Evolutionary conservation across 495 filamentous ascomycete species (phyloP).

Genomic region (Monascus purpureus): DNA sequence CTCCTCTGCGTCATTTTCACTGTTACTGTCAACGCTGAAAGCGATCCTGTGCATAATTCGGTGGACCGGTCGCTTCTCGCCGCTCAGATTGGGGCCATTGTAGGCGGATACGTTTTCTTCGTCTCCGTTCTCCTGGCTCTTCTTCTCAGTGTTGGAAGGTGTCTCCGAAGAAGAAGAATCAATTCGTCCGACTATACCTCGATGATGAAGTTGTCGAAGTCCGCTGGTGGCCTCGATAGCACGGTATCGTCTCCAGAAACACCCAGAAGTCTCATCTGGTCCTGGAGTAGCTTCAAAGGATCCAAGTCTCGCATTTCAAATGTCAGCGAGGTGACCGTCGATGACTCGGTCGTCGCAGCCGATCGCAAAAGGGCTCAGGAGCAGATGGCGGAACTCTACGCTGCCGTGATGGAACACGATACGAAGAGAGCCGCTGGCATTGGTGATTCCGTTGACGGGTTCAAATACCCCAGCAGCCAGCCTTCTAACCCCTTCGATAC

Average conservation of each 20-base stretch:
- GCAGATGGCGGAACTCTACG: constrained; percentile 82
- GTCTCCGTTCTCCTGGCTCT: constrained; percentile 52
- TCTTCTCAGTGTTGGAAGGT: constrained; percentile 51
- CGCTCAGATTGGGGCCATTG: constrained; percentile 63
- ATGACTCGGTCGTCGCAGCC: constrained; percentile 56
- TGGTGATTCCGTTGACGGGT: constrained; percentile 8
- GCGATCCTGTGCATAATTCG: constrained; percentile 3
- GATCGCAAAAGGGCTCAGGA: constrained; percentile 60
- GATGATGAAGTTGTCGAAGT: constrained; percentile 51
- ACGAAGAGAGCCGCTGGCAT: constrained; percentile 41
- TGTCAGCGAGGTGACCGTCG: constrained; percentile 48
- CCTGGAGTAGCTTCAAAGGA: constrained; percentile 30
- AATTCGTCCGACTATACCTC: constrained; percentile 36
- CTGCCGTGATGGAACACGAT: constrained; percentile 81
- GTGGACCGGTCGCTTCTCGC: constrained; percentile 48
- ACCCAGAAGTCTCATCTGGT: constrained; percentile 19
- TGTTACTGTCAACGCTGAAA: constrained; percentile 5
- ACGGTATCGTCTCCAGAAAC: constrained; percentile 19
- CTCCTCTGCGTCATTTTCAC: no score
- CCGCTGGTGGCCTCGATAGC: constrained; percentile 33
- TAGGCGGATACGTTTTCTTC: constrained; percentile 63
- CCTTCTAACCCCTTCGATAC: constrained; percentile 5
- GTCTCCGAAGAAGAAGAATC: constrained; percentile 38
- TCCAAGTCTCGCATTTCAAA: constrained; percentile 24
- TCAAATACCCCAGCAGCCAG: constrained; percentile 1